Evolutionary conservation across 306 rosid species (phyloP), one percentile per base, ranked within the genome.

Genomic region (Canavalia gladiata): DNA sequence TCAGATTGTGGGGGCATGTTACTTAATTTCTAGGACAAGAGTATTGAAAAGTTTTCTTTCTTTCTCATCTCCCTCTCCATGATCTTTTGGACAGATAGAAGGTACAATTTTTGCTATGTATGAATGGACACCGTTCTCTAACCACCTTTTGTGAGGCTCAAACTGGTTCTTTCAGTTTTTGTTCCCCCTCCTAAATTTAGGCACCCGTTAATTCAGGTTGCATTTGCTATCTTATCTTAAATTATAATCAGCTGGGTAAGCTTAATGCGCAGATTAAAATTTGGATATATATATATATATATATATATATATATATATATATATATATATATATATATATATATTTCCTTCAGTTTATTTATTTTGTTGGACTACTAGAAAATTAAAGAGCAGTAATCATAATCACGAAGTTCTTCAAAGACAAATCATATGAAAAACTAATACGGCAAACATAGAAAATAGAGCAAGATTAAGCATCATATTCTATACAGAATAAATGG

Each of bases 61-160:
- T 58, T 59, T 35, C 65, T 62, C 59, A 59, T 58, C 35, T 71
- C 41, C 66, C 39, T 57, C 12, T 6, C 37, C 29, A 29, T 33
- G 25, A 11, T 35, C 3, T 35, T 79, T 45, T 29, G 3, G 62
- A 34, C 25, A 25, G 12, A 18, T 0, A 33, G 58, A 54, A 39
- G 51, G 34, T 55, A 18, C 25, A 39, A 5, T 18, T 77, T 70
- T 82, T 74, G 92, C 84, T 88, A 78, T 42, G 49, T 74, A 12
- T 85, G 80, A 65, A 86, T 77, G 91, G 90, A 77, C 74, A 73
- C 3, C 55, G 46, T 72, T 81, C 50, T 63, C 41, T 47, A 7
- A 12, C 52, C 83, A 62, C 50, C 35, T 50, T 49, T 76, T 75
- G 33, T 74, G 82, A 75, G 47, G 42, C 4, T 51, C 28, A 70